Evolutionary conservation across 495 filamentous ascomycete genomes (phyloP).

Genomic region (Oidiodendron maius): DNA sequence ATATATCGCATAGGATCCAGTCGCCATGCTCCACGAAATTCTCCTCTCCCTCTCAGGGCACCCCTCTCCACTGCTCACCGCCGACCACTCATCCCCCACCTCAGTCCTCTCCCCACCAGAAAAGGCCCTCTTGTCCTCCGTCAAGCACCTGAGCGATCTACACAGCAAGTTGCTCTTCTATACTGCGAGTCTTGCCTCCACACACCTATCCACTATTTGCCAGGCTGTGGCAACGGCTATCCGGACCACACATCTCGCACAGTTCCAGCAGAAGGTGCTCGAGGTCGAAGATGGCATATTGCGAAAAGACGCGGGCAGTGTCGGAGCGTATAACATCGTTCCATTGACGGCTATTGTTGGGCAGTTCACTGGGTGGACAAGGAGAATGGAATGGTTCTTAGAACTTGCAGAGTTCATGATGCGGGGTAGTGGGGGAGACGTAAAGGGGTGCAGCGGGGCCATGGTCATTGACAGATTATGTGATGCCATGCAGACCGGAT

Average conservation of each 20-base stretch:
- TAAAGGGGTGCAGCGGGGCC: slow-evolving; percentile 52
- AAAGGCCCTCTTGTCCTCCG: slow-evolving; percentile 69
- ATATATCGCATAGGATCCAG: slow-evolving; percentile 4
- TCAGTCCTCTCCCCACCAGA: slow-evolving; percentile 66
- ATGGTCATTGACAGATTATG: slow-evolving; percentile 71
- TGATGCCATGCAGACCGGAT: slow-evolving; percentile 76
- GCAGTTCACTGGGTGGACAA: slow-evolving; percentile 79
- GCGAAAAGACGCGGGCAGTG: slow-evolving; percentile 58
- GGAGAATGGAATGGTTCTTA: slow-evolving; percentile 83
- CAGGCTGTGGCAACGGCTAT: slow-evolving; percentile 83
- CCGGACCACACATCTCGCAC: slow-evolving; percentile 61
- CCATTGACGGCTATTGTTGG: slow-evolving; percentile 78
- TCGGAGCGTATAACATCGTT: slow-evolving; percentile 88
- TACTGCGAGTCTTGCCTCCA: slow-evolving; percentile 56
- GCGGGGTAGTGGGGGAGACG: slow-evolving; percentile 24
- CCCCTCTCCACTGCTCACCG: slow-evolving; percentile 73
- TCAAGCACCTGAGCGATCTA: slow-evolving; percentile 68
- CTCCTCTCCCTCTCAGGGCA: slow-evolving; percentile 91
- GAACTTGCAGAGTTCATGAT: slow-evolving; percentile 61
- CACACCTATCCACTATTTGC: slow-evolving; percentile 73
- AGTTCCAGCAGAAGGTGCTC: slow-evolving; percentile 77
- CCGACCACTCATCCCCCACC: slow-evolving; percentile 35
- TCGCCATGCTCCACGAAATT: slow-evolving; percentile 89
- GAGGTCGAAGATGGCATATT: slow-evolving; percentile 77
- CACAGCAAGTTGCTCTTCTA: slow-evolving; percentile 63